phyloP scores from a whole-genome alignment of 306 rosid species.

The Glycine tomentella region DNA sequence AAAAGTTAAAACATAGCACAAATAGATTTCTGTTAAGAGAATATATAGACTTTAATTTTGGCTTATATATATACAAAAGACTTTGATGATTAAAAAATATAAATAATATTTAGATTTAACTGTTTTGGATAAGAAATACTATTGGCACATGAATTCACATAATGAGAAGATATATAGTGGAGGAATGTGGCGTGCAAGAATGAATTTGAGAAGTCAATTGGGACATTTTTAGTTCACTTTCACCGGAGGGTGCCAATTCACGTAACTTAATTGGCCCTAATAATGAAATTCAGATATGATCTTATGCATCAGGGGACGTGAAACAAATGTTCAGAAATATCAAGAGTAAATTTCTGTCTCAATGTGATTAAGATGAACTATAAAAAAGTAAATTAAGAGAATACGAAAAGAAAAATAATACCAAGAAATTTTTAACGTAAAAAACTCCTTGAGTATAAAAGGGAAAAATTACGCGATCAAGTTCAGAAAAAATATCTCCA shows the following conservation, averaged over 20 bases:
- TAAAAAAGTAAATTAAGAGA: too few species aligned
- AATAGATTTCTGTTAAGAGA: background rate
- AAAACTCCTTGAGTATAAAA: too few species aligned
- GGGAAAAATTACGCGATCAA: too few species aligned
- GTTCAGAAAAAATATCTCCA: too few species aligned
- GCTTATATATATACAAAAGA: background rate
- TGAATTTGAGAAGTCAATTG: constrained; percentile 21
- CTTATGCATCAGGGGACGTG: background rate
- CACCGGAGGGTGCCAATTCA: constrained; percentile 2
- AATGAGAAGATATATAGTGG: background rate
- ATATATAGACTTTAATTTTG: constrained; percentile 36
- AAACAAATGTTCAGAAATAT: background rate
- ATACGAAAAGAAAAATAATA: too few species aligned
- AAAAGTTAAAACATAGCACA: constrained; percentile 40
- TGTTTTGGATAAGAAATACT: constrained; percentile 33
- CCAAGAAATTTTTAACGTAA: too few species aligned
- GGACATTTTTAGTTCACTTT: constrained; percentile 22
- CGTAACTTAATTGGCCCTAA: background rate
- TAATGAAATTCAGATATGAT: background rate
- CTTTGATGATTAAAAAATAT: too few species aligned
- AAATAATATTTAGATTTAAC: background rate
- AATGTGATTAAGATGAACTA: too few species aligned
- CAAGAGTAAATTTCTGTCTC: too few species aligned
- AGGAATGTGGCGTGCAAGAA: constrained; percentile 29
- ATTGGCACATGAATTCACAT: constrained; percentile 5